Evolutionary conservation across 1,139 yeast genomes (phyloP).

Genomic region (Yamadazyma dushanensis): DNA sequence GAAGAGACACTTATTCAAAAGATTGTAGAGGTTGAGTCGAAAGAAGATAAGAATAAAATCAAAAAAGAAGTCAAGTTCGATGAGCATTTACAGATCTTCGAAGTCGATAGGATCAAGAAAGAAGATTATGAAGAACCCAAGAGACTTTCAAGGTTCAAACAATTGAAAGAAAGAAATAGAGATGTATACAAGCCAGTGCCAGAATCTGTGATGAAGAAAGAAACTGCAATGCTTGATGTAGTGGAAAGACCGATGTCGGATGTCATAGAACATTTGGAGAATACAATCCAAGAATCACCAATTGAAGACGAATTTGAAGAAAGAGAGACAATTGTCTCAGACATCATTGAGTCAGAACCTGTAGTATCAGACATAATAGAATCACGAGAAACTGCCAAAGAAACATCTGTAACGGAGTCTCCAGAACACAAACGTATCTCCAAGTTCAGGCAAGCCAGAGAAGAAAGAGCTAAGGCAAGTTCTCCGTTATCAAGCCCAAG

Average conservation of each 20-base stretch:
- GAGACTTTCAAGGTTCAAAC: constrained; percentile 28
- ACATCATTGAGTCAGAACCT: constrained; percentile 8
- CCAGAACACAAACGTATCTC: neutral
- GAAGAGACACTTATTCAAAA: neutral
- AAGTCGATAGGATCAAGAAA: constrained; percentile 55
- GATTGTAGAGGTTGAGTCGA: constrained; percentile 2
- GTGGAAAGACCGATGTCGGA: constrained; percentile 11
- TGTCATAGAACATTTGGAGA: constrained; percentile 10
- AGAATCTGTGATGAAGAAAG: constrained; percentile 1
- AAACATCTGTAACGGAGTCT: constrained; percentile 2
- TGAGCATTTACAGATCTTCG: constrained; percentile 52
- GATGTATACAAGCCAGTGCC: constrained; percentile 6
- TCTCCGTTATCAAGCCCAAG: neutral
- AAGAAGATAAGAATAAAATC: constrained; percentile 31
- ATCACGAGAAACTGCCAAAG: constrained; percentile 10
- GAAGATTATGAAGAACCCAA: constrained; percentile 36
- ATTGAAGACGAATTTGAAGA: constrained; percentile 9
- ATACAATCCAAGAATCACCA: neutral
- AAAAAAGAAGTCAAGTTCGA: constrained; percentile 47
- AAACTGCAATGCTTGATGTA: constrained; percentile 8
- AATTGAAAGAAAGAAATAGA: constrained; percentile 12
- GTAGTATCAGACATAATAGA: neutral
- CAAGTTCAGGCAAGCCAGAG: constrained; percentile 2
- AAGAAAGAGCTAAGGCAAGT: neutral
- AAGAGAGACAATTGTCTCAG: constrained; percentile 4